Conservation (phyloP, 345 rosid genomes). For the Salix suchowensis region DNA sequence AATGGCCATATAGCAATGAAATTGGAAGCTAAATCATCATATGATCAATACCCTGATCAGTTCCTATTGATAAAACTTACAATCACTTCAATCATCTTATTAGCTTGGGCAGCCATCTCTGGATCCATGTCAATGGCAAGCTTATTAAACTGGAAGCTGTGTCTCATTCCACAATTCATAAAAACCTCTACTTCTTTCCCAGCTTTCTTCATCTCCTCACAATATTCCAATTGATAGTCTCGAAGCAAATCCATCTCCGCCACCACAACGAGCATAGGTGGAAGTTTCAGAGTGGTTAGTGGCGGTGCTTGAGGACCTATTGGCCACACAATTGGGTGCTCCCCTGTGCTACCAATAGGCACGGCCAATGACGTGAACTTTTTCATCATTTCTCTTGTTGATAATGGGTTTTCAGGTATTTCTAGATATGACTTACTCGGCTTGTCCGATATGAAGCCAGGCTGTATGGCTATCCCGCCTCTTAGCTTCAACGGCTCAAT, state of each 20-base stretch:
- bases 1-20: not conserved
- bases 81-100: not conserved
- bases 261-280: not conserved
- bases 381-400: constrained; percentile 4
- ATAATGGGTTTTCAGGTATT: constrained; percentile 2
- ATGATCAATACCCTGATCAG: too few species aligned
- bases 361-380: not conserved
- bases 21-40: too few species aligned
- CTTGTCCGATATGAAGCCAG: constrained; percentile 28
- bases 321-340: constrained; percentile 12
- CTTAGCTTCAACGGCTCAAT: constrained; percentile 28
- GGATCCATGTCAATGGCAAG: not conserved
- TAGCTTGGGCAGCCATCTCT: not conserved
- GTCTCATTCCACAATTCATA: not conserved
- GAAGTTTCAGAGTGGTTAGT: not conserved
- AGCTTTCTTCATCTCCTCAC: constrained; percentile 6
- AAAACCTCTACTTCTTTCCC: not conserved
- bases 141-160: constrained; percentile 1
- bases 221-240: constrained; percentile 2
- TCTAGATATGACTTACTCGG: not conserved
- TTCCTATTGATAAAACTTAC: not conserved
- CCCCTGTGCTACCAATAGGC: constrained; percentile 2
- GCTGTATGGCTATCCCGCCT: constrained; percentile 55
- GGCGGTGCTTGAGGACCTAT: not conserved
- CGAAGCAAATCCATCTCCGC: constrained; percentile 11